phyloP scores from a whole-genome alignment of 768 basidiomycete species.

The Agrocybe praecox region DNA sequence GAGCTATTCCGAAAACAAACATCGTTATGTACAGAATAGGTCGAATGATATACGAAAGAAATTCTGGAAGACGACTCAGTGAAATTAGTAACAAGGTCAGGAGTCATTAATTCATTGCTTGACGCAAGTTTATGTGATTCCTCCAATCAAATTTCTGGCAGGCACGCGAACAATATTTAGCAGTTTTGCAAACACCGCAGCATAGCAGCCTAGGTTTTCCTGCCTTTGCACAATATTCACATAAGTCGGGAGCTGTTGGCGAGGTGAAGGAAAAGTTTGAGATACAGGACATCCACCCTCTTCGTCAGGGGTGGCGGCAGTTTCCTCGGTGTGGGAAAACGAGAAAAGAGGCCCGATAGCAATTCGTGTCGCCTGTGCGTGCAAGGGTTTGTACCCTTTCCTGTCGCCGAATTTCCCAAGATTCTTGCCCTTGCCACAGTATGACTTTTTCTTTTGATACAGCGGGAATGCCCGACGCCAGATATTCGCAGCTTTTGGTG shows the following conservation, averaged over 20 bases:
- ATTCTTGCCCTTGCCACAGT: slow-evolving; percentile 53
- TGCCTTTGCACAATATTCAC: slow-evolving; percentile 11
- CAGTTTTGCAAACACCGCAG: slow-evolving; percentile 37
- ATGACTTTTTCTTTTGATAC: slow-evolving; percentile 38
- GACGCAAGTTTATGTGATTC: slow-evolving; percentile 39
- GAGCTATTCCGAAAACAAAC: neutral
- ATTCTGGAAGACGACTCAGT: neutral
- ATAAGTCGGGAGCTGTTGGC: neutral
- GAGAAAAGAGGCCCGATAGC: neutral
- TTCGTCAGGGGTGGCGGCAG: no score
- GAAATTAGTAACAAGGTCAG: no score
- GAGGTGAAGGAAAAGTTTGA: no score
- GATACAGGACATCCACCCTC: no score
- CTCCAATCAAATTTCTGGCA: slow-evolving; percentile 51
- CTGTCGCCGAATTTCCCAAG: slow-evolving; percentile 34
- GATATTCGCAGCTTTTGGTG: slow-evolving; percentile 50
- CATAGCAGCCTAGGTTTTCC: slow-evolving; percentile 25
- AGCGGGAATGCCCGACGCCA: slow-evolving; percentile 35
- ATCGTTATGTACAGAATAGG: neutral
- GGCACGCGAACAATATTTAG: slow-evolving; percentile 39
- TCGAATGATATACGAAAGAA: no score
- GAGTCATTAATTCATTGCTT: slow-evolving; percentile 12
- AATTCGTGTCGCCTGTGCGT: neutral
- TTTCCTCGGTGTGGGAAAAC: neutral
- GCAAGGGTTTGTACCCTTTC: neutral